Evolutionary conservation across 2,329 filamentous ascomycete genomes (phyloP).

Genomic region (Colletotrichum sidae): DNA sequence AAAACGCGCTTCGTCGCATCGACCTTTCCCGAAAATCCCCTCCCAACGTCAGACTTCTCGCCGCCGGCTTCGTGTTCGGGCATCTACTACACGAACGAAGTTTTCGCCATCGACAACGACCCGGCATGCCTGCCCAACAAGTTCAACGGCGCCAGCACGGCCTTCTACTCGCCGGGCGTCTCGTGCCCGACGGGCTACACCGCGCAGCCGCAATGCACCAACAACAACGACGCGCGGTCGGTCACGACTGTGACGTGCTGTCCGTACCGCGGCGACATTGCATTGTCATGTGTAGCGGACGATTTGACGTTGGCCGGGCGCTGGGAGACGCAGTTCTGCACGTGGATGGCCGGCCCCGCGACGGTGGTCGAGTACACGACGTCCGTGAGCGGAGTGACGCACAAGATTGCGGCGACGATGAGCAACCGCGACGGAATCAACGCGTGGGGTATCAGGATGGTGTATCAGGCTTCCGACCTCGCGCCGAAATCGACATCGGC

Average conservation of each 20-base stretch:
- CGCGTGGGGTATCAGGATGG: constrained; percentile 43
- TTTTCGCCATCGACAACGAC: constrained; percentile 39
- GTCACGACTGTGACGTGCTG: constrained; percentile 45
- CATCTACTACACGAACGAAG: constrained; percentile 34
- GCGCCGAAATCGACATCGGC: constrained; percentile 6
- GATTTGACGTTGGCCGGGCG: constrained; percentile 31
- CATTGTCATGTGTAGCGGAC: constrained; percentile 39
- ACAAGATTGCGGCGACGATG: constrained; percentile 33
- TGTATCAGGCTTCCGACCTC: constrained; percentile 41
- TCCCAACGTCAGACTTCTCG: constrained; percentile 41
- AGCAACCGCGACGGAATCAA: constrained; percentile 38
- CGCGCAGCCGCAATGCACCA: constrained; percentile 44
- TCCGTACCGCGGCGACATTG: constrained; percentile 38
- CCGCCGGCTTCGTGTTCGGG: constrained; percentile 37
- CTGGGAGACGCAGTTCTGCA: constrained; percentile 42
- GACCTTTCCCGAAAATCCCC: constrained; percentile 37
- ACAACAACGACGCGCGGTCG: constrained; percentile 39
- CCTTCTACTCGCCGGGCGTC: constrained; percentile 37
- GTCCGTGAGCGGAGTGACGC: constrained; percentile 29
- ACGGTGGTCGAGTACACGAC: constrained; percentile 36
- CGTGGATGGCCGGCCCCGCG: constrained; percentile 39
- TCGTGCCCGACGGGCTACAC: constrained; percentile 35
- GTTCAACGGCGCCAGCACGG: constrained; percentile 36
- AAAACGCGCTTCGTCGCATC: constrained; percentile 33
- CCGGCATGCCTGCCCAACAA: constrained; percentile 39